Base-by-base conservation (phyloP, 2,329 filamentous ascomycete genomes). In the Chaetomiaceae sp. region DNA sequence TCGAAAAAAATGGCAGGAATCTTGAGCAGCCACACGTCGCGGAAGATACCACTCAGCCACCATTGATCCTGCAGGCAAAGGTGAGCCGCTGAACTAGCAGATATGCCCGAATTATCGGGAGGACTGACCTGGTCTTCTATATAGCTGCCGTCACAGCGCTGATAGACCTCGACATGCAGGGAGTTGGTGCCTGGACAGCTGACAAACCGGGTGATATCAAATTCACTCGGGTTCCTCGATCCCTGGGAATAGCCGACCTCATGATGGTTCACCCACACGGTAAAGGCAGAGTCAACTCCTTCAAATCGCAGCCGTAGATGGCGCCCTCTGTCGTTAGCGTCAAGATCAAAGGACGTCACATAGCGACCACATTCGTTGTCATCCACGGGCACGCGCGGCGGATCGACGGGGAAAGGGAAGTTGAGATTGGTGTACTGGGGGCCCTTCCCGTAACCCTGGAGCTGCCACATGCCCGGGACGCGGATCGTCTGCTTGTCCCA, bases 171-270 rank as follows among this genome's bases (percentile, higher is more conserved):
- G 0, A 88, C 82, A 2, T 75, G 75, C 2, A 88, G 61, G 1
- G 67, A 68, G 51, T 86, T 87, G 37, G 70, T 64, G 1, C 62
- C 61, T 1, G 64, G 58, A 3, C 63, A 33, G 1, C 65, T 60
- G 2, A 86, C 65, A 26, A 71, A 64, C 0, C 66, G 53, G 0
- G 82, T 81, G 6, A 89, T 70, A 53, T 88, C 84, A 52, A 88
- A 89, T 53, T 88, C 85, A 22, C 78, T 78, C 0, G 85, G 79
- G 50, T 88, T 88, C 17, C 85, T 72, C 4, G 80, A 79, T 1
- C 84, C 85, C 59, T 88, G 84, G 1, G 79, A 80, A 58, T 88
- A 88, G 1, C 85, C 85, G 7, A 87, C 73, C 38, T 81, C 68
- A 10, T 68, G 64, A 0, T 82, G 81, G 56, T 89, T 88, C 3